These are phyloP conservation scores for Apiospora phragmitis DNA, from an alignment of 2,329 filamentous ascomycete genomes.

Conservation along the genomic window DNA sequence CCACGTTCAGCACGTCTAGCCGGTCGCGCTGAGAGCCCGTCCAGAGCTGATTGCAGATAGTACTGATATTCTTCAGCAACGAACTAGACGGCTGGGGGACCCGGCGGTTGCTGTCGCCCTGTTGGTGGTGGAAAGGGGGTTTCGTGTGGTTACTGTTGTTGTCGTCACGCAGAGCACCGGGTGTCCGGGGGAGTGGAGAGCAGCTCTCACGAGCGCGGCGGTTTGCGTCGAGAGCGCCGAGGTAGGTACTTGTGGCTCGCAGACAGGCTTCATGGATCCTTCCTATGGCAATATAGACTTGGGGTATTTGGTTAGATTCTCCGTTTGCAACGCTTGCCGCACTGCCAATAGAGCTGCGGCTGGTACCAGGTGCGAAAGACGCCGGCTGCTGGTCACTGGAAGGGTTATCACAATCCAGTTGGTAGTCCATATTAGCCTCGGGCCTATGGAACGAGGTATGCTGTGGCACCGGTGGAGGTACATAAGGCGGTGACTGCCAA, in stretches of 20 bases:
- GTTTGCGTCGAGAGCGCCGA: conserved; percentile 21
- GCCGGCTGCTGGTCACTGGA: background rate
- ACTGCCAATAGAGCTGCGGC: background rate
- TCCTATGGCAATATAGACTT: conserved; percentile 15
- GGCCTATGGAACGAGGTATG: background rate
- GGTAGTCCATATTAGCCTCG: background rate
- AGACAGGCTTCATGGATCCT: conserved; percentile 22
- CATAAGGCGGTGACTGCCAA: background rate
- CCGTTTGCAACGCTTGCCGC: background rate
- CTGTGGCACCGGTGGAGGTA: background rate
- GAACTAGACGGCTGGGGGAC: conserved; percentile 24
- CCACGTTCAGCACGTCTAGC: conserved; percentile 28
- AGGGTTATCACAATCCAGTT: background rate
- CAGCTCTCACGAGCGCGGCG: conserved; percentile 14
- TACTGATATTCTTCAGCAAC: conserved; percentile 31
- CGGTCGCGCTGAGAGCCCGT: conserved; percentile 30
- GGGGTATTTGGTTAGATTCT: background rate
- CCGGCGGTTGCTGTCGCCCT: background rate
- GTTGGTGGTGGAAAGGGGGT: background rate
- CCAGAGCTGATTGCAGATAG: conserved; percentile 34
- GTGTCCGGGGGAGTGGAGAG: conserved; percentile 4
- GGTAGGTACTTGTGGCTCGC: conserved; percentile 21
- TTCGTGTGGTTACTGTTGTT: background rate
- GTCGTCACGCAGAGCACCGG: background rate
- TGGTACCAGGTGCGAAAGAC: background rate